Base-by-base conservation (phyloP, 345 rosid species). In the Stellera chamaejasme region DNA sequence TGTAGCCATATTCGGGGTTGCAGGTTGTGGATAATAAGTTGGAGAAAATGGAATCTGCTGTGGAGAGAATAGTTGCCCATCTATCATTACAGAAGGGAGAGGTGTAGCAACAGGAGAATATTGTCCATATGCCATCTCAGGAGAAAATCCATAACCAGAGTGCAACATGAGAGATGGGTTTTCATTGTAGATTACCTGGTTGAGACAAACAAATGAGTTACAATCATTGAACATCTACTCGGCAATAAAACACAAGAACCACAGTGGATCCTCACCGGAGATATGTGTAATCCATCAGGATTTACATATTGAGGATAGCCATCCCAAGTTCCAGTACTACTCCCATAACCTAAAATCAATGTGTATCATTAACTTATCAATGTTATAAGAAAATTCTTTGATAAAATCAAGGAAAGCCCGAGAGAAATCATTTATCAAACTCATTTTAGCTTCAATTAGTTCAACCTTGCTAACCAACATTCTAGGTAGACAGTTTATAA, bases 131-230 rank as follows among this genome's bases (percentile, higher is more conserved):
- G 71, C 67, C 58, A 72, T 67, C 28, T 78, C 83, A 55, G 87
- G 85, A 62, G 69, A 79, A 60, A 63, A 81, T 52, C 75, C 68
- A 67, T 52, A 84, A 23, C 80, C 78, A 55, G 91, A 68, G 19
- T 72, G 85, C 69, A 69, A 73, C 72, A 79, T 36, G 55, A 75
- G 52, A 41, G 91, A 73, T 10, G 80, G 43, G 27, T 68, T 81
- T 14, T 79, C 91, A 75, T 62, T 74, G 78, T 77, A 81, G 19
- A 81, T 70, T 55, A 81, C 75, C 91, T 84, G 73, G 61, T 45
- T 14, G 43, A 48, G 11, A 13, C 13, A 70, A 61, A 45, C 13
- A 50, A 50, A 50, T 27, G 55, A 63, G 45, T 54, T 57, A 43
- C 11, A 6, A 43, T 45, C 8, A 28, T 2, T 45, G 3, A 58